Evolutionary conservation across 2,329 filamentous ascomycete species (phyloP).

Genomic region (Beauveria bassiana): DNA sequence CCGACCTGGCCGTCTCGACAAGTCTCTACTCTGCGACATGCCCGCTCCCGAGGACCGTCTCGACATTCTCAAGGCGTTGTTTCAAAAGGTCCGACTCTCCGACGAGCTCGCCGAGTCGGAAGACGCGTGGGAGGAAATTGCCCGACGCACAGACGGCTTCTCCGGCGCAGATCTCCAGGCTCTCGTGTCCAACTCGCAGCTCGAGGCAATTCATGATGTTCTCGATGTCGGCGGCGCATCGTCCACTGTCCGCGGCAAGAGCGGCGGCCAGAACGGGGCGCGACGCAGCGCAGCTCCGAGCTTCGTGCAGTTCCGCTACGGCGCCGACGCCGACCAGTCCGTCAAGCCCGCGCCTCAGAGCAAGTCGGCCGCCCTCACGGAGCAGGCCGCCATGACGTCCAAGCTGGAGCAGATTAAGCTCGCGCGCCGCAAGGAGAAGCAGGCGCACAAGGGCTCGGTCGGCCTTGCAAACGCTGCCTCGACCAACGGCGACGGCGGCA

Average conservation of each 20-base stretch:
- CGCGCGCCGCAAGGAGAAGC: conserved; percentile 45
- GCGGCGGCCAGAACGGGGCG: conserved; percentile 26
- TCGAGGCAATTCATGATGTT: conserved; percentile 93
- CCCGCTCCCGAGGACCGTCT: conserved; percentile 71
- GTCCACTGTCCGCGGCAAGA: conserved; percentile 23
- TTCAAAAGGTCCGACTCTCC: conserved; percentile 68
- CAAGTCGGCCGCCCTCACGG: conserved; percentile 53
- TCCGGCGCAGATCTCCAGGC: conserved; percentile 93
- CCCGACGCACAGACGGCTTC: conserved; percentile 75
- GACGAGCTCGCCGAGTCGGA: conserved; percentile 52
- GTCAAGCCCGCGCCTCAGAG: conserved; percentile 37
- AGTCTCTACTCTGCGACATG: conserved; percentile 86
- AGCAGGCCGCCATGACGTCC: conserved; percentile 70
- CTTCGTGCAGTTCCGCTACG: conserved; percentile 82
- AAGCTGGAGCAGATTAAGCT: conserved; percentile 76
- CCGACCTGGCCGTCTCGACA: conserved; percentile 86
- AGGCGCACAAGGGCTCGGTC: conserved; percentile 21
- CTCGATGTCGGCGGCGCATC: conserved; percentile 48
- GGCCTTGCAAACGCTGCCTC: neutral
- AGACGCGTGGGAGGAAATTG: conserved; percentile 62
- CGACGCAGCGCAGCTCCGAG: conserved; percentile 33
- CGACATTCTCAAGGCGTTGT: conserved; percentile 83
- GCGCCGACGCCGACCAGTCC: conserved; percentile 43
- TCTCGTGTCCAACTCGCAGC: conserved; percentile 88
- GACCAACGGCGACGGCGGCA: conserved; percentile 21